Evolutionary conservation across 495 filamentous ascomycete species (phyloP), one percentile per base, ranked within the genome.

Genomic region (Xylaria telfairii): DNA sequence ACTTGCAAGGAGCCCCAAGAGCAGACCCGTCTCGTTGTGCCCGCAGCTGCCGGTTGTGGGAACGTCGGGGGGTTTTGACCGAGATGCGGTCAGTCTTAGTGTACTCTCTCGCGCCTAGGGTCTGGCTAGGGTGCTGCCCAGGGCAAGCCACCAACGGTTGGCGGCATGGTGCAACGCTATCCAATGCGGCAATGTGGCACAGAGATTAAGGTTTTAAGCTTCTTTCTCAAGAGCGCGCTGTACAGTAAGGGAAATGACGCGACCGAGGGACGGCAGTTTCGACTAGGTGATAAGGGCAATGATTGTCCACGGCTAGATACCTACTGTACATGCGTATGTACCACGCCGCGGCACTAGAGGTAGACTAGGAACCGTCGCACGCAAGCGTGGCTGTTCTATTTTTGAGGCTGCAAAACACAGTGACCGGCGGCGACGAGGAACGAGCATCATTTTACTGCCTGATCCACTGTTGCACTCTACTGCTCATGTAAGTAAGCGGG

Each of bases 191-290:
- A 32, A 34, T 60, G 65, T 41, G 65, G 65, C 65, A 67, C 65
- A 32, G 65, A 4, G 47, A 67, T 68, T 68, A 68, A 68, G 65
- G 65, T 68, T 68, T 68, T 68, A 68, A 68, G 65, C 65, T 59
- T 68, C 59, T 68, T 60, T 39, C 65, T 44, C 21, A 13, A 28
- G 19, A 39, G 6, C 28, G 28, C n/a, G n/a, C n/a, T n/a, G 39
- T 68, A 66, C 64, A 66, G 64, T 66, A 66, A 66, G 64, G 24
- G 21, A 37, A 49, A 65, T 65, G 62, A 51, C 62, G 62, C 62
- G 62, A 65, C 21, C 7, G 19, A 12, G 44, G 9, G 41, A 41
- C 24, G 26, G 30, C 21, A n/a, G 26, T 13, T 47, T 65, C 41
- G 21, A 54, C 30, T 4, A 19, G 37, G 61, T 3, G 5, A 9